These are phyloP conservation scores for Venturia nashicola DNA, from an alignment of 2,329 filamentous ascomycete species.

Conservation along the genomic window DNA sequence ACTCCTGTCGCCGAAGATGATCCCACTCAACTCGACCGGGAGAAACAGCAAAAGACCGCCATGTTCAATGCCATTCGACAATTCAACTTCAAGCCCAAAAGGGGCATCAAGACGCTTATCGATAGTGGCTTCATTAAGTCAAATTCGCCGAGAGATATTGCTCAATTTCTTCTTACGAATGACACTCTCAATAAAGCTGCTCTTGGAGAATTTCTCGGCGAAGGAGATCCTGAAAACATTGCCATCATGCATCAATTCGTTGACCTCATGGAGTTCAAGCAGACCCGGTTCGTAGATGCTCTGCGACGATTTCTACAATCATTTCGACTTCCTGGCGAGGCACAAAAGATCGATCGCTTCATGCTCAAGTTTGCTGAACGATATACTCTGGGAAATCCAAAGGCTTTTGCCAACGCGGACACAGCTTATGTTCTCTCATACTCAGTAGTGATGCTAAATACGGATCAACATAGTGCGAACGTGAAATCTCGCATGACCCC, in stretches of 20 bases:
- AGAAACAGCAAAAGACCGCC: slow-evolving; percentile 88
- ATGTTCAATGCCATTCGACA: slow-evolving; percentile 76
- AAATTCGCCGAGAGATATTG: slow-evolving; percentile 69
- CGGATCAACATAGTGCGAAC: slow-evolving; percentile 85
- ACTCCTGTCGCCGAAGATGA: slow-evolving; percentile 60
- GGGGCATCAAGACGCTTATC: slow-evolving; percentile 73
- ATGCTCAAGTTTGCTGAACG: slow-evolving; percentile 98
- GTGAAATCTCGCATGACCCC: slow-evolving; percentile 81
- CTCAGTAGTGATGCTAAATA: slow-evolving; percentile 94
- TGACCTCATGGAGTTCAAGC: slow-evolving; percentile 84
- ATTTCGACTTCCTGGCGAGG: slow-evolving; percentile 89
- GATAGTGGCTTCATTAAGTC: slow-evolving; percentile 79
- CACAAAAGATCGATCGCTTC: slow-evolving; percentile 97
- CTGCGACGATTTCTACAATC: slow-evolving; percentile 84
- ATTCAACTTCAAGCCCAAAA: slow-evolving; percentile 98
- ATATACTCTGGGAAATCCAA: slow-evolving; percentile 89
- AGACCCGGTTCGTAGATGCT: slow-evolving; percentile 85
- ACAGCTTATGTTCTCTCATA: slow-evolving; percentile 94
- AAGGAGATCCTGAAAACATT: slow-evolving; percentile 86
- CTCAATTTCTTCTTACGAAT: slow-evolving; percentile 66
- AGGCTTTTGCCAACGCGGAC: slow-evolving; percentile 95
- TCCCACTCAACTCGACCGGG: slow-evolving; percentile 84
- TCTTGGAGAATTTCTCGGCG: slow-evolving; percentile 87
- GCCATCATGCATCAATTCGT: slow-evolving; percentile 98
- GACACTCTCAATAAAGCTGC: slow-evolving; percentile 82